These are phyloP conservation scores for Phycomyces blakesleeanus DNA, from an alignment of 192 early-diverging fungal species.

Conservation along the genomic window DNA sequence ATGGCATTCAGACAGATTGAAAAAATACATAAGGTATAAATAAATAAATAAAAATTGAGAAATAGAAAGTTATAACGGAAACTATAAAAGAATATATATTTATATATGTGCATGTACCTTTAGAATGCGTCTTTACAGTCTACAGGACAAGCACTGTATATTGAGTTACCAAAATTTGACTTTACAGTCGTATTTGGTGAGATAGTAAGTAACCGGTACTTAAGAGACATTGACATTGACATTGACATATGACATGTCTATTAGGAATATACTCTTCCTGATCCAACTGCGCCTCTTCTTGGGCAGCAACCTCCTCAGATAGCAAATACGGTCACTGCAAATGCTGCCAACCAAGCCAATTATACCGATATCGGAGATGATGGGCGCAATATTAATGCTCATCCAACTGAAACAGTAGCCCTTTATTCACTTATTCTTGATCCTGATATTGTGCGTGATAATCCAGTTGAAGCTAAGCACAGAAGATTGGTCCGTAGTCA, in stretches of 20 bases:
- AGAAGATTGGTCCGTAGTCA: slow-evolving; percentile 85
- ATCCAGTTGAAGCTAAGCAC: slow-evolving; percentile 95
- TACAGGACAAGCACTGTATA: slow-evolving; percentile 70
- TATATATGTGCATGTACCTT: not conserved
- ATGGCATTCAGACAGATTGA: slow-evolving; percentile 87
- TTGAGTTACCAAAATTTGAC: slow-evolving; percentile 93
- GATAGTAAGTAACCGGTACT: slow-evolving; percentile 32
- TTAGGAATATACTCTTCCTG: slow-evolving; percentile 57
- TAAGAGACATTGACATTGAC: not conserved
- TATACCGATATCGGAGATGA: slow-evolving; percentile 2
- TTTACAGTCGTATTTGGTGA: slow-evolving; percentile 95
- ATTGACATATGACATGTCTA: slow-evolving; percentile 3
- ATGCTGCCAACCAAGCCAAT: slow-evolving; percentile 19
- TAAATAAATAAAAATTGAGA: too few relatives aligned
- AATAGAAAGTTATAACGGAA: too few relatives aligned
- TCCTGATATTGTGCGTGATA: slow-evolving; percentile 85
- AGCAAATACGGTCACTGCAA: slow-evolving; percentile 11
- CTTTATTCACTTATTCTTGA: slow-evolving; percentile 57
- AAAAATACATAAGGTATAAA: slow-evolving; percentile 72
- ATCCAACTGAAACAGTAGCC: slow-evolving; percentile 1
- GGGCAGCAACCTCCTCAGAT: slow-evolving; percentile 13
- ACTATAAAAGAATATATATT: not conserved
- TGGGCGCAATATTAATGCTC: not conserved
- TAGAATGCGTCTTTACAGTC: slow-evolving; percentile 38
- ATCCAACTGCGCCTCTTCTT: slow-evolving; percentile 9